phyloP scores from a whole-genome alignment of 2,329 filamentous ascomycete species.

The Magnaporthiopsis poae region DNA sequence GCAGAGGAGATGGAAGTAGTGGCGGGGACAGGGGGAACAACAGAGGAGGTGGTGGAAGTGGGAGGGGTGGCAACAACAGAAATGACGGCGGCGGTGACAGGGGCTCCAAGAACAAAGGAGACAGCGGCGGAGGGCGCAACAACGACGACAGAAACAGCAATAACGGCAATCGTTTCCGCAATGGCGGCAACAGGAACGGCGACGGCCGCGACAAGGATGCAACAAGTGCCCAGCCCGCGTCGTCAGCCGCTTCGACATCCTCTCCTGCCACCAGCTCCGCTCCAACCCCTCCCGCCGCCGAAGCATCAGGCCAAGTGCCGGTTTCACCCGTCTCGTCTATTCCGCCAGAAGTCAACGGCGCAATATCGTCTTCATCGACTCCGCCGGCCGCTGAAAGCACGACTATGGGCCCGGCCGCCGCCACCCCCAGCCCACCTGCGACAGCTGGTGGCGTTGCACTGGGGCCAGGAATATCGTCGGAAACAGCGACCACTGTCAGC shows the following conservation, averaged over 20 bases:
- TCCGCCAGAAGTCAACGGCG: neutral
- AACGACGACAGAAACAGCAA: slow-evolving; percentile 9
- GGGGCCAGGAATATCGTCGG: neutral
- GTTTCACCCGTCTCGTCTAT: neutral
- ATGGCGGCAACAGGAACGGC: slow-evolving; percentile 6
- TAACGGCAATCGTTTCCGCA: slow-evolving; percentile 6
- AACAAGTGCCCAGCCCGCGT: neutral
- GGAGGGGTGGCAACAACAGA: neutral
- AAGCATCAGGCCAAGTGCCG: neutral
- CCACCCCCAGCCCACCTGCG: slow-evolving; percentile 1
- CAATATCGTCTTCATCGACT: neutral
- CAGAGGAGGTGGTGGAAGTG: slow-evolving; percentile 6
- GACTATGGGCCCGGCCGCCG: neutral
- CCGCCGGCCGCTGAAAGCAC: no score
- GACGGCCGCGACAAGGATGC: slow-evolving; percentile 1
- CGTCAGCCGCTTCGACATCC: neutral
- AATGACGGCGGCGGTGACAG: slow-evolving; percentile 2
- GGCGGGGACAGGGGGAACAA: slow-evolving; percentile 9
- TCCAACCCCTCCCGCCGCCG: neutral
- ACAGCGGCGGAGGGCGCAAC: slow-evolving; percentile 1
- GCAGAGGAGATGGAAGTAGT: slow-evolving; percentile 5
- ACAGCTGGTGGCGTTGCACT: neutral
- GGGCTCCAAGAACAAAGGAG: neutral
- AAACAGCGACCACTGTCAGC: neutral
- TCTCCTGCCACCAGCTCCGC: neutral